These are phyloP conservation scores for Linum lewisii DNA, from an alignment of 345 rosid species.

Conservation along the genomic window DNA sequence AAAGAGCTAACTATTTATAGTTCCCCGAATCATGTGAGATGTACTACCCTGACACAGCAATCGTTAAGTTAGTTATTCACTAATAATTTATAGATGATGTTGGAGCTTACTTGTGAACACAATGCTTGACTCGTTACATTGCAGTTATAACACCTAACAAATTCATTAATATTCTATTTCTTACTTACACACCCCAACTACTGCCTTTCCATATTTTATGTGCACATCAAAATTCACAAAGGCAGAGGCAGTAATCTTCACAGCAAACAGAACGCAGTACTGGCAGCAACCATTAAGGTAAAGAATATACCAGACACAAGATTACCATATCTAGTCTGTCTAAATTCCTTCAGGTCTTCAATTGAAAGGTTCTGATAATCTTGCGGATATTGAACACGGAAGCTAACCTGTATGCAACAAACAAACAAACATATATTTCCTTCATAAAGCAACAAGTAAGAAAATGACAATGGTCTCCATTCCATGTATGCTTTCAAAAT, in stretches of 20 bases:
- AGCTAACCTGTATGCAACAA: slow-evolving; percentile 68
- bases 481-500: neutral
- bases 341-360: slow-evolving; percentile 96
- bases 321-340: slow-evolving; percentile 96
- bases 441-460: neutral
- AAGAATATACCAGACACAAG: slow-evolving; percentile 7
- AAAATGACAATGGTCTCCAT: neutral
- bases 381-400: slow-evolving; percentile 84
- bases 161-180: slow-evolving; percentile 25
- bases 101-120: neutral
- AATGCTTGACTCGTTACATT: neutral
- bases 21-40: neutral
- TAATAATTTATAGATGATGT: neutral
- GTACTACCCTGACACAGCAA: neutral
- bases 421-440: slow-evolving; percentile 9
- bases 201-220: neutral
- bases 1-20: neutral
- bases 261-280: slow-evolving; percentile 9
- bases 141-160: neutral
- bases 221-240: slow-evolving; percentile 4
- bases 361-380: slow-evolving; percentile 80
- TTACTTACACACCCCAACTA: neutral
- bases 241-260: slow-evolving; percentile 8
- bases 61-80: neutral
- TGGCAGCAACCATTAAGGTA: neutral